Base-by-base conservation (phyloP, 805 yeast genomes). In the Barnettozyma populi region DNA sequence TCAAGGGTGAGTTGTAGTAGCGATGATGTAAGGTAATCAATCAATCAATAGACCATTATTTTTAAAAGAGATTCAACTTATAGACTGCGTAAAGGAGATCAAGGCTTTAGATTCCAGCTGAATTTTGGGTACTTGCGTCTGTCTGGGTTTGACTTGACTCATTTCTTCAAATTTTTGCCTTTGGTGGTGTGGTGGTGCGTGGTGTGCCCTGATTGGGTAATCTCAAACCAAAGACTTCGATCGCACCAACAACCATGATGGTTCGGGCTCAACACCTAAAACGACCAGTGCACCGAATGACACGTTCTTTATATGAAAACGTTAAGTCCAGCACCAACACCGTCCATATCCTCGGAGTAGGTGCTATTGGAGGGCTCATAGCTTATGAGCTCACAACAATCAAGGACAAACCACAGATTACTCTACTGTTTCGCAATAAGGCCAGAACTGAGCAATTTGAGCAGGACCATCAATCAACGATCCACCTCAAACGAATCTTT, bases 1-100 rank as follows among this genome's bases (percentile, higher is more conserved):
- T 75, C 53, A 80, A 78, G 68, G 80, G 82, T 52, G 84, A 80
- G 64, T 48, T 60, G 16, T 43, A 47, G n/a, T 11, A 2, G 20
- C 16, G 14, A 10, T 18, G 14, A 7, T 35, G 5, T 35, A 35
- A 20, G 5, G 23, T 8, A 9, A 34, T 19, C 43, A 48, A 23
- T 48, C n/a, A n/a, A n/a, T n/a, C n/a, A 45, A 24, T 48, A 48
- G 38, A 14, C 19, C 29, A 39, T 21, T 16, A 11, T 41, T 19
- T 20, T 20, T 25, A 13, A 29, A 11, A 29, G 32, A 29, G 13
- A 11, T 29, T 16, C 16, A 29, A 29, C 13, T 9, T 29, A 16
- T 29, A 29, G 32, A 29, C 16, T 29, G 16, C 7, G 11, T n/a
- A 23, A 8, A 23, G 5, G 5, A 23, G 7, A 23, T 23, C 25